A percentile compares a stretch with the other conserved stretches of the same genome.
phyloP scores from a whole-genome alignment of 768 basidiomycete species.

The Austroboletus eburneus region DNA sequence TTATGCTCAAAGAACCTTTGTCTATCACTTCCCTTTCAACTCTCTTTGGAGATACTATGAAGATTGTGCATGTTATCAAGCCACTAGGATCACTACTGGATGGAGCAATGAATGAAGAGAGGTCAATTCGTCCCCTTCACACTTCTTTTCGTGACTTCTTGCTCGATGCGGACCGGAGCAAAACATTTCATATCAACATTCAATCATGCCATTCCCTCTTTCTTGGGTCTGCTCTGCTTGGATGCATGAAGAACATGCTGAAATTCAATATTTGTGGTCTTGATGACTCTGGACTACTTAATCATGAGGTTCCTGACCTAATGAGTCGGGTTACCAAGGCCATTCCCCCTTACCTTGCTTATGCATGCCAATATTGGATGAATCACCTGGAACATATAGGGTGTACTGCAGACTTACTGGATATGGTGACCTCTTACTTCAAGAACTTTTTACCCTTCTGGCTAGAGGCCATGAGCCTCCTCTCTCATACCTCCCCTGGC shows the following conservation, averaged over 20 bases:
- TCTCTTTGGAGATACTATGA: constrained; percentile 10
- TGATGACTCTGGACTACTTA: constrained; percentile 31
- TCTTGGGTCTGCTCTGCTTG: constrained; percentile 26
- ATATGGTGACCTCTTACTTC: constrained; percentile 18
- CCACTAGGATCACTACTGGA: constrained; percentile 22
- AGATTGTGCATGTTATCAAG: constrained; percentile 14
- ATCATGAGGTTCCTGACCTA: constrained; percentile 25
- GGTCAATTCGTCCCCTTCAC: constrained; percentile 29
- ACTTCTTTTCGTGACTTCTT: constrained; percentile 36
- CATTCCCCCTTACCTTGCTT: constrained; percentile 31
- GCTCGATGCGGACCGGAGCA: constrained; percentile 19
- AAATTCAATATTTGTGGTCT: constrained; percentile 39
- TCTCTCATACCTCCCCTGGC: constrained; percentile 6
- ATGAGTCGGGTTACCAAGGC: constrained; percentile 10
- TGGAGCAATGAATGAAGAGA: constrained; percentile 11
- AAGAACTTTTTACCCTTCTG: constrained; percentile 32
- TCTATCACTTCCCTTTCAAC: constrained; percentile 10
- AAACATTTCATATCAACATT: constrained; percentile 19
- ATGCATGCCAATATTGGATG: constrained; percentile 37
- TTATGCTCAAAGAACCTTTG: constrained; percentile 17
- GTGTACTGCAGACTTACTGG: constrained; percentile 15
- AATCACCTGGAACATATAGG: constrained; percentile 20
- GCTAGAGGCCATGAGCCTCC: constrained; percentile 34
- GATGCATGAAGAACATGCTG: constrained; percentile 30
- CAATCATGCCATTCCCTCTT: constrained; percentile 7